Evolutionary conservation across 2,329 filamentous ascomycete genomes (phyloP), one percentile per base, ranked within the genome.

Genomic region (Pseudogymnoascus sp.): DNA sequence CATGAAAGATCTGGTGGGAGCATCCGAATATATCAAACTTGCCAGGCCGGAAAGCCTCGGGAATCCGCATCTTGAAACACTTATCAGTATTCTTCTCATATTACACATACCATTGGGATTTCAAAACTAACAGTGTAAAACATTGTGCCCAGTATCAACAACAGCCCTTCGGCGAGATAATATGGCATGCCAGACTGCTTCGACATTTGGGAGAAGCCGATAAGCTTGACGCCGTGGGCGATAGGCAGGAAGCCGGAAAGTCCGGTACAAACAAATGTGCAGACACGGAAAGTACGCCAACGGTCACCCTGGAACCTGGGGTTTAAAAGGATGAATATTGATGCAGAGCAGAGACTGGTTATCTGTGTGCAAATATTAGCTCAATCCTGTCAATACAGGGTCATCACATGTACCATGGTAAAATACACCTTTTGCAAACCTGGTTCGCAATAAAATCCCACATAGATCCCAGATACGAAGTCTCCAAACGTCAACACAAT

Each of bases 391-490:
- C 27, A 31, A 52, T 27, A 36, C 45, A 55, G 60, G 63, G n/a
- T 59, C 13, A 58, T 29, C 18, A n/a, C 42, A 21, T 52, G 25
- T 64, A 77, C 74, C 71, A 74, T 73, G 10, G 64, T 62, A 67
- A 72, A 76, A 64, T 78, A 76, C 1, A 70, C 58, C 25, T 62
- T 69, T 45, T 72, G 70, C 42, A 74, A 62, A 6, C 40, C 29
- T n/a, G 67, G 67, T 63, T 75, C 74, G 62, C 74, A 77, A 61
- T 73, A 77, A 62, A 78, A 78, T 6, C 70, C 68, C 37, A 76
- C 69, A 61, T 77, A 77, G n/a, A 77, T 66, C 2, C 74, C 74
- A 5, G 73, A 73, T 29, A 76, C 64, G 55, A 78, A 76, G 35
- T 69, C 71, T 1, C 74, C 75, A 13, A 76, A 58, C 21, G 73